Base-by-base conservation (phyloP, 177 flowering plant species). In the Vitis hybrid region DNA sequence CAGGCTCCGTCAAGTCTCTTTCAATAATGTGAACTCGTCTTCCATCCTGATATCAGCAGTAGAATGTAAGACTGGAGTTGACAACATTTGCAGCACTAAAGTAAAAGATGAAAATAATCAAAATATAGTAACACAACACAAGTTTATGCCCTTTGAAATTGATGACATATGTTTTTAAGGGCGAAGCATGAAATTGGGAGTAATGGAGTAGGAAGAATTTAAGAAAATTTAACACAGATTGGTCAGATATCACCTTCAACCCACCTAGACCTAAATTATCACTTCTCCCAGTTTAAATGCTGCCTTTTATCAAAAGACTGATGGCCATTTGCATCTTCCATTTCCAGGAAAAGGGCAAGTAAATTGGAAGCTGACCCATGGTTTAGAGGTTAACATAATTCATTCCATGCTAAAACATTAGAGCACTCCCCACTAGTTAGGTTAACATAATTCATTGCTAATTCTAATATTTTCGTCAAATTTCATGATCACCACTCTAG, bases 21-120 rank as follows among this genome's bases (percentile, higher is more conserved):
- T 84, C 87, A 63, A 84, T 82, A 9, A 84, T 83, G 73, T 77
- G 85, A 75, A 84, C 87, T 17, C 74, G 71, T 1, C 82, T 75
- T 62, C 87, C 87, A 15, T 84, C 85, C 87, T 84, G 78, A 56
- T 65, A 55, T 57, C 51, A 67, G 63, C 31, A 50, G 67, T 62
- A 56, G 15, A 13, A 54, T 44, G 49, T 57, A 57, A 55, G 60
- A 50, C 20, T 11, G 44, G 7, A 20, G 63, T 58, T 19, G 11
- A 22, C 24, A 24, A 15, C 4, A 20, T 60, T 24, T 60, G 3
- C 15, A 8, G 3, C 20, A 18, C 28, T 4, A 14, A 53, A 31
- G 52, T 31, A 55, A 2, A 60, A 60, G 11, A 4, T 11, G 5
- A 60, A 14, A 24, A 60, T 5, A 58, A 4, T 0, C 2, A 60